Evolutionary conservation across 306 rosid species (phyloP).

Genomic region (Canavalia ensiformis): DNA sequence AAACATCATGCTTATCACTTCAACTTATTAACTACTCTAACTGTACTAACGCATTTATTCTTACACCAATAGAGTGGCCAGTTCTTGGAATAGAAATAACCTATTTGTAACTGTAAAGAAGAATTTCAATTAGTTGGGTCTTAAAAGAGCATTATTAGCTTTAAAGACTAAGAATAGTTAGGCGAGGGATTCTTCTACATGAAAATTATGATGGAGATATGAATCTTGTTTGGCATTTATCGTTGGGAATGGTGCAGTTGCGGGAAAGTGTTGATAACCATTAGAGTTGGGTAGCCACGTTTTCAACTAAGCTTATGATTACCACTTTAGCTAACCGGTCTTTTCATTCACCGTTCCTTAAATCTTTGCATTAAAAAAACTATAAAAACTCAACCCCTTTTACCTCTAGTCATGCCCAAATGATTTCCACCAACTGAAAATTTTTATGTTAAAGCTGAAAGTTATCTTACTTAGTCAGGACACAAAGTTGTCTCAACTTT

Average conservation of each 20-base stretch:
- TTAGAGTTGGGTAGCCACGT: constrained; percentile 17
- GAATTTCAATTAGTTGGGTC: constrained; percentile 16
- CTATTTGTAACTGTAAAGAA: background rate
- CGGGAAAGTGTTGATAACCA: background rate
- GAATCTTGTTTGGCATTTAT: constrained; percentile 30
- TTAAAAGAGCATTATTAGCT: constrained; percentile 32
- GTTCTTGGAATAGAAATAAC: background rate
- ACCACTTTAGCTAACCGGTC: background rate
- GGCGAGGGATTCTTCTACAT: background rate
- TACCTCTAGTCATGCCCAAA: constrained; percentile 23
- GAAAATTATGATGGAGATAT: constrained; percentile 9
- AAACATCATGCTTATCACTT: background rate
- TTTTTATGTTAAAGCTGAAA: background rate
- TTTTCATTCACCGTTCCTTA: background rate
- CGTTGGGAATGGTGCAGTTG: constrained; percentile 39
- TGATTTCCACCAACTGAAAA: constrained; percentile 33
- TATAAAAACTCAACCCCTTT: background rate
- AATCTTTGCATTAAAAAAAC: background rate
- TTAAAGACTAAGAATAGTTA: background rate
- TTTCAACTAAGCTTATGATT: constrained; percentile 43
- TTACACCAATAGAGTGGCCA: constrained; percentile 4
- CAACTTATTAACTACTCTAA: background rate
- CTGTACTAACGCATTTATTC: background rate
- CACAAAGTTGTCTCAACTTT: background rate
- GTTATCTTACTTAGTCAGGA: background rate